A percentile compares a stretch with the other conserved stretches of the same genome.
phyloP scores from a whole-genome alignment of 2,329 filamentous ascomycete genomes.

The Sclerotiophoma versabilis region DNA sequence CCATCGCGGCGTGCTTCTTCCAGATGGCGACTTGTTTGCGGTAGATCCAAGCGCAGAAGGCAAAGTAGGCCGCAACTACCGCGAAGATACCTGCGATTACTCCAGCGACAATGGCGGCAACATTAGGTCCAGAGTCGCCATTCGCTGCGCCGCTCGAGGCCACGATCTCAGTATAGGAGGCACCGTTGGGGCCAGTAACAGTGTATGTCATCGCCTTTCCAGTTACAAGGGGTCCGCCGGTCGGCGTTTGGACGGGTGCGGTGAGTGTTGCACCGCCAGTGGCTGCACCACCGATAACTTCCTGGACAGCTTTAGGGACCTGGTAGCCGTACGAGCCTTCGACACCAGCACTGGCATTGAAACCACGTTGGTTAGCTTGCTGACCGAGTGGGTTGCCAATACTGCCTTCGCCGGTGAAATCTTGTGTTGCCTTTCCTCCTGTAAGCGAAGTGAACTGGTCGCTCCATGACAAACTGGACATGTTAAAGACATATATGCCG shows the following conservation, averaged over 20 bases:
- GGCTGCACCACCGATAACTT: slow-evolving; percentile 71
- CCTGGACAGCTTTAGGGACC: slow-evolving; percentile 70
- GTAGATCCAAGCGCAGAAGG: slow-evolving; percentile 77
- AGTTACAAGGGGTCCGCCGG: slow-evolving; percentile 73
- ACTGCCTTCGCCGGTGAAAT: slow-evolving; percentile 36
- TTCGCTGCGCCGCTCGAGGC: slow-evolving; percentile 29
- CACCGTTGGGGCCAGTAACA: slow-evolving; percentile 55
- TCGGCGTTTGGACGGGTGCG: slow-evolving; percentile 67
- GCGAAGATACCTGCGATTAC: slow-evolving; percentile 72
- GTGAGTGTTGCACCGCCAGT: slow-evolving; percentile 74
- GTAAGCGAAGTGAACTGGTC: slow-evolving; percentile 71
- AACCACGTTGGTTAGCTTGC: slow-evolving; percentile 60
- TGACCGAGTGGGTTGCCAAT: slow-evolving; percentile 57
- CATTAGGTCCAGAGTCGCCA: slow-evolving; percentile 51
- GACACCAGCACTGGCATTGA: slow-evolving; percentile 63
- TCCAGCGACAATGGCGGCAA: slow-evolving; percentile 64
- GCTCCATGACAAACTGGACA: slow-evolving; percentile 73
- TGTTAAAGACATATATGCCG: slow-evolving; percentile 78
- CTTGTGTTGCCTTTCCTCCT: slow-evolving; percentile 60
- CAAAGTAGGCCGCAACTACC: slow-evolving; percentile 68
- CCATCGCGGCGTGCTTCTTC: slow-evolving; percentile 71
- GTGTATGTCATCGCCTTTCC: slow-evolving; percentile 75
- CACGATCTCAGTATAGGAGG: slow-evolving; percentile 49
- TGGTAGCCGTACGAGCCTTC: slow-evolving; percentile 69
- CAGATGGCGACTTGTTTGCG: slow-evolving; percentile 73